phyloP scores from a whole-genome alignment of 1,284 basidiomycete genomes.

The Cryptococcus sp. region DNA sequence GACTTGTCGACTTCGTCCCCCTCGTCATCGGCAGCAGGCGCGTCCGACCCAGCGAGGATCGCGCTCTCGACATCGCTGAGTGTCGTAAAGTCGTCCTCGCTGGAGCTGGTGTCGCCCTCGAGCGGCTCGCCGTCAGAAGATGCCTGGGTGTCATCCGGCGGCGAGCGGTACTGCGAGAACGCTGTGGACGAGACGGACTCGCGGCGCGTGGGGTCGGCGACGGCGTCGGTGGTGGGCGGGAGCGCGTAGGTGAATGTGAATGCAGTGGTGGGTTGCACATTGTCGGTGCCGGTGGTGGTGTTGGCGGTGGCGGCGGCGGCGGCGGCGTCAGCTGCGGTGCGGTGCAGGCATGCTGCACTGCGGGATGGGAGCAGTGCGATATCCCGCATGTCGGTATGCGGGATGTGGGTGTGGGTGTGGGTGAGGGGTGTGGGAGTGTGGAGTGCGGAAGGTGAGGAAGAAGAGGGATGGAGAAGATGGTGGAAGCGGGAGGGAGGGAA shows the following conservation, averaged over 20 bases:
- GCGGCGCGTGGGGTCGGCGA: neutral
- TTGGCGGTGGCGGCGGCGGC: neutral
- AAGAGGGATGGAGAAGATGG: slow-evolving; percentile 1
- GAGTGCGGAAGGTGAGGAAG: neutral
- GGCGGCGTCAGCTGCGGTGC: neutral
- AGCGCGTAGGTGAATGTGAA: neutral
- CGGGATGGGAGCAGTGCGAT: neutral
- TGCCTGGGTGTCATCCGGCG: neutral
- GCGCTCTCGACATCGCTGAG: neutral
- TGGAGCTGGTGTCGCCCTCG: slow-evolving; percentile 6
- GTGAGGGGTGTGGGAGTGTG: neutral
- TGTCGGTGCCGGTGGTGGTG: neutral
- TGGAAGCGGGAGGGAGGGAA: neutral
- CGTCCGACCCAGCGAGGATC: neutral
- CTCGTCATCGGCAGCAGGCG: slow-evolving; percentile 3
- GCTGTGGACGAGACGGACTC: neutral
- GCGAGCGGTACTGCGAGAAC: neutral
- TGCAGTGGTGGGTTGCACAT: neutral
- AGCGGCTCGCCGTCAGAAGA: neutral
- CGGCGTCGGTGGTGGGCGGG: neutral
- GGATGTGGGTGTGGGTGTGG: neutral
- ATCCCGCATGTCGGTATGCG: neutral
- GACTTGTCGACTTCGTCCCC: slow-evolving; percentile 15
- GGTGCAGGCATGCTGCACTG: neutral
- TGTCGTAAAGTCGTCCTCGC: slow-evolving; percentile 1